Evolutionary conservation across 495 filamentous ascomycete genomes (phyloP).

Genomic region (Oidiodendron maius): DNA sequence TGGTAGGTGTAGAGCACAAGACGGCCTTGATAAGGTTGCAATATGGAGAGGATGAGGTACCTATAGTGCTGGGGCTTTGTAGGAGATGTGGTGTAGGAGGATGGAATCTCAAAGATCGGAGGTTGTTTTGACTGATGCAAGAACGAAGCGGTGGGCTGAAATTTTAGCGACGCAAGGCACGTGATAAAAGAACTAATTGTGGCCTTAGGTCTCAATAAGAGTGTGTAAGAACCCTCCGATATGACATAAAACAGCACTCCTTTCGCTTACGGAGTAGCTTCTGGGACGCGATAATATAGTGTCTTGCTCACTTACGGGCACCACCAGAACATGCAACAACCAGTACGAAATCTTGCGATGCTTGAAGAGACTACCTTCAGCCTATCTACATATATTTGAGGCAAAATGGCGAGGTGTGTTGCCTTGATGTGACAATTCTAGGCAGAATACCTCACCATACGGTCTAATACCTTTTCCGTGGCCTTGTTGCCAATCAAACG

Average conservation of each 20-base stretch:
- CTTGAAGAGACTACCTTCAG: too few species aligned
- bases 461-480: not conserved
- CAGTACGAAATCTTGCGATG: too few species aligned
- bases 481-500: slow-evolving; percentile 1
- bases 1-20: not conserved
- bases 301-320: too few species aligned
- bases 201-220: slow-evolving; percentile 3
- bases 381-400: too few species aligned
- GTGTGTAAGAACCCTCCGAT: too few species aligned
- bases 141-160: slow-evolving; percentile 4
- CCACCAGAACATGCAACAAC: too few species aligned
- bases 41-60: not conserved
- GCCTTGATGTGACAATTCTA: too few species aligned
- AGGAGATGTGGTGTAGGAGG: slow-evolving; percentile 19
- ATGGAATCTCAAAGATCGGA: slow-evolving; percentile 14
- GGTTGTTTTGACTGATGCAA: slow-evolving; percentile 18
- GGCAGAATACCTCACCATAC: too few species aligned
- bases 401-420: too few species aligned
- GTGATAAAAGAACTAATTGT: slow-evolving; percentile 5
- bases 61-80: slow-evolving; percentile 4
- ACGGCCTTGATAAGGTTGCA: not conserved
- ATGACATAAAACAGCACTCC: too few species aligned
- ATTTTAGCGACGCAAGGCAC: slow-evolving; percentile 14
- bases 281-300: too few species aligned
- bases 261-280: too few species aligned